Base-by-base conservation (phyloP, 2,329 filamentous ascomycete genomes). In the Chrysoporthe cubensis region DNA sequence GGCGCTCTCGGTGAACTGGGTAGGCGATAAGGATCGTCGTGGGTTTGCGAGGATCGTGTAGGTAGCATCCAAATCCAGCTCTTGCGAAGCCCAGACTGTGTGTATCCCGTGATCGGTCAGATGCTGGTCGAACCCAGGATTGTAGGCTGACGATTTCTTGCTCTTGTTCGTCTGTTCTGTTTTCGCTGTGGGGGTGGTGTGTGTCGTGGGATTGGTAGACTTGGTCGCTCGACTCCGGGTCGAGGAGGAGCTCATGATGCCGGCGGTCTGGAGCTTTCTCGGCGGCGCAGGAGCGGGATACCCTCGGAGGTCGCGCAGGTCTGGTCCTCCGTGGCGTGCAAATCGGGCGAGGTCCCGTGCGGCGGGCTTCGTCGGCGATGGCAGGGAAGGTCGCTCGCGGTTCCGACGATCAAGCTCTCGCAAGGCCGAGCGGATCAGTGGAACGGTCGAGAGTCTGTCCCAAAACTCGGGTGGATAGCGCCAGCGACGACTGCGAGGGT, bases 21-120 rank as follows among this genome's bases (percentile, higher is more conserved):
- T 80, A 52, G 74, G 75, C 42, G 77, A 81, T 68, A 81, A 77
- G 21, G 78, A 80, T 18, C 70, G 62, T 71, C 77, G 73, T 21
- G 50, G 74, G 44, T 66, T 66, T 32, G 66, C 67, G 21, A 80
- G 61, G 64, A 72, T 74, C 62, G 72, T 61, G 37, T 70, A 71
- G 18, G 78, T 68, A n/a, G 78, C 74, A 7, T 73, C 65, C 73
- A 72, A 75, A 65, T 80, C 78, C 67, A 76, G 78, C 66, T 72
- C 71, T 59, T 73, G 42, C 16, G 75, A 68, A 48, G 74, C 75
- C 26, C 62, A 72, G 56, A 68, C 46, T 44, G 75, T 71, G 63
- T 78, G 76, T 46, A 81, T 70, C 16, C 66, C 66, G 69, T 76
- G 54, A 65, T 82, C 77, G 65, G 77, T 76, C 44, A 46, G 18